phyloP scores from a whole-genome alignment of 2,329 filamentous ascomycete species.

The Colletotrichum magnum region DNA sequence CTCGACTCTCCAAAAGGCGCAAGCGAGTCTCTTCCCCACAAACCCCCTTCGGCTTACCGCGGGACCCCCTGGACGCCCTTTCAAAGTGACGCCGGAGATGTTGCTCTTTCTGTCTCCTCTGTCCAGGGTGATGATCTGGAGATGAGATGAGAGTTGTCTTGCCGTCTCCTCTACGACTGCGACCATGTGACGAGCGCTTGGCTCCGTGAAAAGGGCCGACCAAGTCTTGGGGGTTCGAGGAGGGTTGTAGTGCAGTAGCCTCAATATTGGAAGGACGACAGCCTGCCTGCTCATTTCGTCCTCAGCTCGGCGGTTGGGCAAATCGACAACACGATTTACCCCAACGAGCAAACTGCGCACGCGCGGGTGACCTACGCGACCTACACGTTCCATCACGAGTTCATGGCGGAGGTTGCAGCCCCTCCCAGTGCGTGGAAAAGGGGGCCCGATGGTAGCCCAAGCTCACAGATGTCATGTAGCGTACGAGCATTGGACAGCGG shows the following conservation, averaged over 20 bases:
- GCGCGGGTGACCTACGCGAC: constrained; percentile 3
- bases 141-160: constrained; percentile 3
- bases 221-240: constrained; percentile 8
- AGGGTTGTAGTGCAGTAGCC: constrained; percentile 36
- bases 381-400: constrained; percentile 11
- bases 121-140: too few relatives aligned
- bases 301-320: too few relatives aligned
- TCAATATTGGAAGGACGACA: neutral
- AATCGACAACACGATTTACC: neutral
- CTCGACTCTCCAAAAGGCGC: neutral
- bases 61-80: neutral
- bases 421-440: constrained; percentile 4
- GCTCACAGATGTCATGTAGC: neutral
- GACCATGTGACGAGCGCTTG: constrained; percentile 35
- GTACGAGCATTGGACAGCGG: neutral
- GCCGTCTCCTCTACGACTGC: neutral
- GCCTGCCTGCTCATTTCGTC: too few relatives aligned
- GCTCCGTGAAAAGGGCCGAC: constrained; percentile 35
- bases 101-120: constrained; percentile 5
- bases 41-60: neutral
- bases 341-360: neutral
- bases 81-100: constrained; percentile 14
- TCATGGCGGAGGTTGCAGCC: constrained; percentile 20
- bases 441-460: constrained; percentile 22
- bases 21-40: constrained; percentile 14